A percentile compares a stretch with the other conserved stretches of the same genome.
These are phyloP conservation scores for Termitomyces sp. DNA, from an alignment of 768 basidiomycete genomes.

Conservation along the genomic window DNA sequence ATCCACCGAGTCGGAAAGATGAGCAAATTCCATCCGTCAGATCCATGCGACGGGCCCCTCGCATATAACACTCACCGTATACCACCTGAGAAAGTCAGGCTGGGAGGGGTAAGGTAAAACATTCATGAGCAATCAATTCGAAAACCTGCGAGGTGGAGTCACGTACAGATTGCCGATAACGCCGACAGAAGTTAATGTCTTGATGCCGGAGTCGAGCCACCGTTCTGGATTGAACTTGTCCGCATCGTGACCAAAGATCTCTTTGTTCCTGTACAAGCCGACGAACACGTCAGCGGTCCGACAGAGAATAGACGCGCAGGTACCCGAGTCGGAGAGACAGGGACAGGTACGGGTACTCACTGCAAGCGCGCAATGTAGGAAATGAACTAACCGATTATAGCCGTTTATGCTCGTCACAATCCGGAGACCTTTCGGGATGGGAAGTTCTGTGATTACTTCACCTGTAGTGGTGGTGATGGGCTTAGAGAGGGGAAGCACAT, in stretches of 20 bases:
- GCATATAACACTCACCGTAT: conserved; percentile 18
- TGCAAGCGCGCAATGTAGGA: not conserved
- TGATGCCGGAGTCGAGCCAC: conserved; percentile 38
- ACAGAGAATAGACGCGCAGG: not conserved
- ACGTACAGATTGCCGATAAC: conserved; percentile 43
- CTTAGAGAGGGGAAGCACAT: conserved; percentile 50
- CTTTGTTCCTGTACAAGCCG: conserved; percentile 25
- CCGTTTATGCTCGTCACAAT: conserved; percentile 44
- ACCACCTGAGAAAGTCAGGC: conserved; percentile 26
- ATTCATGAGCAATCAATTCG: conserved; percentile 1
- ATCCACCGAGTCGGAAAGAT: not conserved
- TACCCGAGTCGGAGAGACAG: not conserved
- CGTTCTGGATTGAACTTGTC: conserved; percentile 41
- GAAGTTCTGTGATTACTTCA: conserved; percentile 36
- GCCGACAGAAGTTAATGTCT: conserved; percentile 37
- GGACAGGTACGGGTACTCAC: not conserved
- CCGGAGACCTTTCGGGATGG: conserved; percentile 44
- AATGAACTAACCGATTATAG: conserved; percentile 41
- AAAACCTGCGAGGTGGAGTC: not conserved
- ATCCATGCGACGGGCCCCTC: not conserved
- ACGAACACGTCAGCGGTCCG: not conserved
- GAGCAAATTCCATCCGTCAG: not conserved
- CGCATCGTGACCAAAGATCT: conserved; percentile 43
- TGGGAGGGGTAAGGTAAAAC: conserved; percentile 2
- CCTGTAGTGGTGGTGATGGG: conserved; percentile 44